Conservation (phyloP, 805 yeast species). For the Ogataea parapolymorpha region DNA sequence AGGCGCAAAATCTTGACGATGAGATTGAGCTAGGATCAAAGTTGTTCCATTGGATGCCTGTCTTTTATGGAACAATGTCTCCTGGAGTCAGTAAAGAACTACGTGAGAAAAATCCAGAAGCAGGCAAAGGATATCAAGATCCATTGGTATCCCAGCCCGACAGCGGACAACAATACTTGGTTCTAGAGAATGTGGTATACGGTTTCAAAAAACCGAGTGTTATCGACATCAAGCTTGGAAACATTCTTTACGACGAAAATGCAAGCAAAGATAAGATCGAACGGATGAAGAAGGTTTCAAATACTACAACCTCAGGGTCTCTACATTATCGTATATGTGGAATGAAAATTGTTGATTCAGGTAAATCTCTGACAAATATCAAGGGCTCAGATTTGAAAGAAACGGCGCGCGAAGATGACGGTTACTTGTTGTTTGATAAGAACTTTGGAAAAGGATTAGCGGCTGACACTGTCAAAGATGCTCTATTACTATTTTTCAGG, state of each 20-base stretch:
- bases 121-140: background rate
- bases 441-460: slow-evolving; percentile 64
- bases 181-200: slow-evolving; percentile 64
- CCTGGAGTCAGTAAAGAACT: slow-evolving; percentile 39
- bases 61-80: slow-evolving; percentile 56
- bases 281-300: slow-evolving; percentile 62
- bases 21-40: slow-evolving; percentile 33
- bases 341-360: slow-evolving; percentile 49
- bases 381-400: slow-evolving; percentile 14
- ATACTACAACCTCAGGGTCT: slow-evolving; percentile 75
- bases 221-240: slow-evolving; percentile 82
- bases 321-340: slow-evolving; percentile 83
- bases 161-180: slow-evolving; percentile 43
- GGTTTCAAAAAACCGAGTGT: slow-evolving; percentile 68
- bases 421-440: slow-evolving; percentile 58
- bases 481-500: slow-evolving; percentile 45
- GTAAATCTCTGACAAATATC: slow-evolving; percentile 9
- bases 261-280: slow-evolving; percentile 57
- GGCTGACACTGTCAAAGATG: slow-evolving; percentile 39
- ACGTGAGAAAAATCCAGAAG: slow-evolving; percentile 16
- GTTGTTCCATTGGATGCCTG: slow-evolving; percentile 59
- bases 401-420: slow-evolving; percentile 19
- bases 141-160: background rate
- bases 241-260: slow-evolving; percentile 59
- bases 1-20: slow-evolving; percentile 8